These are phyloP conservation scores for Vigna nakashimae DNA, from an alignment of 306 rosid species.

Conservation along the genomic window DNA sequence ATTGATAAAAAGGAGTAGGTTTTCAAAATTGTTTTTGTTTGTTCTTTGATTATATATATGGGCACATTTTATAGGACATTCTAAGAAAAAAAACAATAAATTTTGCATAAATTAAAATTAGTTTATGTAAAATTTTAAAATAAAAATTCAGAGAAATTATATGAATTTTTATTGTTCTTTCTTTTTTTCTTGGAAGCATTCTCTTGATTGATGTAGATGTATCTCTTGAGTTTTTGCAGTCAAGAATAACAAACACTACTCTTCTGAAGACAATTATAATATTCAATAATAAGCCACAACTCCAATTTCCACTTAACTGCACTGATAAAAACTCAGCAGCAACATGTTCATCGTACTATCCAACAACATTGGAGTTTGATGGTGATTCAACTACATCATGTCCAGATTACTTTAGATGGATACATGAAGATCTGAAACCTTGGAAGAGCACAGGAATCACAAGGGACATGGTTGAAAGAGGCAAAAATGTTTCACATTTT, in stretches of 20 bases:
- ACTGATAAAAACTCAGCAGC: background rate
- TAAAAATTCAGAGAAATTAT: too few relatives aligned
- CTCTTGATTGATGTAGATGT: too few relatives aligned
- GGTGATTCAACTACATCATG: slow-evolving; percentile 36
- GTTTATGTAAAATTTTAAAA: too few relatives aligned
- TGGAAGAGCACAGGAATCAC: slow-evolving; percentile 60
- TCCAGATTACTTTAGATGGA: slow-evolving; percentile 59
- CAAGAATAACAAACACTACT: slow-evolving; percentile 20
- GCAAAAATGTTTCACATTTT: slow-evolving; percentile 39
- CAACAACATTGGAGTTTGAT: slow-evolving; percentile 15
- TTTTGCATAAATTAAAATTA: background rate
- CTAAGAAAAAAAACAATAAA: background rate
- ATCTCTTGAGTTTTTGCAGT: slow-evolving; percentile 27
- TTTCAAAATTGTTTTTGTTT: too few relatives aligned
- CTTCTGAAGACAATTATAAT: slow-evolving; percentile 35
- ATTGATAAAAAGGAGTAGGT: too few relatives aligned
- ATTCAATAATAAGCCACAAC: slow-evolving; percentile 10
- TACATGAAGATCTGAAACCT: slow-evolving; percentile 60
- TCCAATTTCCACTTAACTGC: slow-evolving; percentile 22
- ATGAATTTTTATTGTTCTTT: too few relatives aligned
- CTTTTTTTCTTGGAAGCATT: too few relatives aligned
- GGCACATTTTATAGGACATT: too few relatives aligned
- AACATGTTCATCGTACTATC: slow-evolving; percentile 30
- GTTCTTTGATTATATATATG: background rate
- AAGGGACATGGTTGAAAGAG: slow-evolving; percentile 49